Evolutionary conservation across 2,329 filamentous ascomycete genomes (phyloP).

Genomic region (Aspergillus clavatus): DNA sequence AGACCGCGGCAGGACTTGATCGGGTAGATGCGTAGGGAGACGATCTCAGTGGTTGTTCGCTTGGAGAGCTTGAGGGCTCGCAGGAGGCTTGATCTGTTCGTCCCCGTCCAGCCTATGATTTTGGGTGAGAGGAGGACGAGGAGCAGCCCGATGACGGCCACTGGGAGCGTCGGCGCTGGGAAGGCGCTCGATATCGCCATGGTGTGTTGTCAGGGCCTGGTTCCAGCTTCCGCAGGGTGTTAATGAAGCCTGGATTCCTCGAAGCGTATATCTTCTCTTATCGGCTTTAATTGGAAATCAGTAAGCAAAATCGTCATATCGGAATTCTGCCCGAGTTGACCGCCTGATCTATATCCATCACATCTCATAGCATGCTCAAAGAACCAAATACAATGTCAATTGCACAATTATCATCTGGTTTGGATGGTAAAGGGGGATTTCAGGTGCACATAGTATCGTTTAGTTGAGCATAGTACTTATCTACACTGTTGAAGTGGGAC

Average conservation of each 20-base stretch:
- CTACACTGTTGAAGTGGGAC: no score
- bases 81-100: constrained; percentile 5
- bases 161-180: background rate
- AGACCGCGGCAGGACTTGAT: constrained; percentile 64
- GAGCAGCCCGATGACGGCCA: background rate
- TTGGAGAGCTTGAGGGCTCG: constrained; percentile 11
- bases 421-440: no score
- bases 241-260: no score
- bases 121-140: constrained; percentile 14
- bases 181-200: background rate
- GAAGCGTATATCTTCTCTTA: no score
- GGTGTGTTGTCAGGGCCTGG: background rate
- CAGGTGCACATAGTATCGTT: no score
- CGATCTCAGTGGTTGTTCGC: constrained; percentile 26
- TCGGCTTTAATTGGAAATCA: background rate
- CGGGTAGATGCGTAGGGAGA: constrained; percentile 54
- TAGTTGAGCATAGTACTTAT: no score
- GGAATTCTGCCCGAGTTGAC: background rate
- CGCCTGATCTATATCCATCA: background rate
- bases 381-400: no score
- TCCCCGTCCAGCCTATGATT: constrained; percentile 11
- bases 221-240: background rate
- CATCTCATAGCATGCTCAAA: background rate
- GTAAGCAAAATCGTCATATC: background rate
- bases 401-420: no score